phyloP scores from a whole-genome alignment of 1,139 yeast species.

The Yamadazyma oceani region DNA sequence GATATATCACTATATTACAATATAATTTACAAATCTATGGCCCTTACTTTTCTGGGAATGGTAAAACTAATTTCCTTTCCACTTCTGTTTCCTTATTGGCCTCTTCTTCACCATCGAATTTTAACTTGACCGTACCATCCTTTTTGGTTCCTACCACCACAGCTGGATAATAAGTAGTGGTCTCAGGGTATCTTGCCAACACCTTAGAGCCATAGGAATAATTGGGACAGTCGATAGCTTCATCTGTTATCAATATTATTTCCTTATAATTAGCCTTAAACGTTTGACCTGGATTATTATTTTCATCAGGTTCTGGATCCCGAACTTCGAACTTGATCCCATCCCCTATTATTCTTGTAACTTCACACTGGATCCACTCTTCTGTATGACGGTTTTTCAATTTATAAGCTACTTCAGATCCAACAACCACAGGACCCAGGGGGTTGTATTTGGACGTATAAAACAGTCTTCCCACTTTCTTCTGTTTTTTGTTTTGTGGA shows the following conservation, averaged over 20 bases:
- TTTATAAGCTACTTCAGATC: slow-evolving; percentile 88
- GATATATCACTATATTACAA: slow-evolving; percentile 1
- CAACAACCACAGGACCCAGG: slow-evolving; percentile 59
- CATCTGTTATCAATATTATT: slow-evolving; percentile 53
- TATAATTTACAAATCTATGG: not conserved
- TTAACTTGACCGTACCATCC: slow-evolving; percentile 75
- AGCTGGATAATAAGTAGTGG: slow-evolving; percentile 95
- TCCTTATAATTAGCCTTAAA: slow-evolving; percentile 84
- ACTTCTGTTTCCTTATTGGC: slow-evolving; percentile 95
- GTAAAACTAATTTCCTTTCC: slow-evolving; percentile 77
- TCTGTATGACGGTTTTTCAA: slow-evolving; percentile 66
- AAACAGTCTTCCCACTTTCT: slow-evolving; percentile 41
- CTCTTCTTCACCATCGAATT: slow-evolving; percentile 97
- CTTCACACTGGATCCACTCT: slow-evolving; percentile 98
- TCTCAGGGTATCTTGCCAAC: slow-evolving; percentile 93
- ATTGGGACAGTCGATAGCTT: slow-evolving; percentile 42
- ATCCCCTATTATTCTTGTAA: slow-evolving; percentile 72
- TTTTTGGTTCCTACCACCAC: slow-evolving; percentile 78
- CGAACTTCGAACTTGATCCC: slow-evolving; percentile 81
- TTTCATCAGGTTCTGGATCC: slow-evolving; percentile 97
- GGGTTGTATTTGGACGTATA: slow-evolving; percentile 54
- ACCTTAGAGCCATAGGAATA: slow-evolving; percentile 81
- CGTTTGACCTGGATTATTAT: slow-evolving; percentile 83
- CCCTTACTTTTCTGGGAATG: slow-evolving; percentile 55
- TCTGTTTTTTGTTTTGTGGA: slow-evolving; percentile 21